Evolutionary conservation across 805 yeast genomes (phyloP).

Genomic region (Ogataea thermomethanolica): DNA sequence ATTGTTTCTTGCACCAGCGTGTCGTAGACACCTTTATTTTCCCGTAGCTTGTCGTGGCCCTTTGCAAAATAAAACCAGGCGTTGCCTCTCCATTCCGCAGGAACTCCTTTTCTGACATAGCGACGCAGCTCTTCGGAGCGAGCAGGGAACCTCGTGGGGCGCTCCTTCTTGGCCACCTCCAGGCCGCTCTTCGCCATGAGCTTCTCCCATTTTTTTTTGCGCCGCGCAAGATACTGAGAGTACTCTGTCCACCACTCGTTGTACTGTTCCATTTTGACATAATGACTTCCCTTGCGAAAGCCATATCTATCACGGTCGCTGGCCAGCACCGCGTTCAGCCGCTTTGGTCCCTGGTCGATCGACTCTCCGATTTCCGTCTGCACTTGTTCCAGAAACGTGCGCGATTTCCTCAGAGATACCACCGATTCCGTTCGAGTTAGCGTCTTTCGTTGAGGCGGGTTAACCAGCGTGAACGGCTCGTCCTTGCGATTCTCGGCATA

Average conservation of each 20-base stretch:
- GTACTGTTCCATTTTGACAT: constrained; percentile 52
- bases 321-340: constrained; percentile 14
- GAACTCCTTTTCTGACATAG: constrained; percentile 86
- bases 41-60: constrained; percentile 60
- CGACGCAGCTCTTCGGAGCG: constrained; percentile 74
- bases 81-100: constrained; percentile 95
- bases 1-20: constrained; percentile 57
- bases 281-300: constrained; percentile 63
- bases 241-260: constrained; percentile 75
- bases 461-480: constrained; percentile 8
- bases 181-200: constrained; percentile 70
- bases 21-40: constrained; percentile 72
- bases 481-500: constrained; percentile 14
- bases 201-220: constrained; percentile 74
- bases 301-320: constrained; percentile 75
- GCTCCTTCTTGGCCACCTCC: constrained; percentile 37
- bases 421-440: constrained; percentile 25
- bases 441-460: constrained; percentile 5
- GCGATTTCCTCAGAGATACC: constrained; percentile 22
- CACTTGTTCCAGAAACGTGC: constrained; percentile 24
- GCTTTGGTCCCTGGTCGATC: constrained; percentile 12
- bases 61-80: constrained; percentile 96
- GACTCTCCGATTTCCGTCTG: constrained; percentile 23
- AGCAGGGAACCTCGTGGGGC: constrained; percentile 71
- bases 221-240: constrained; percentile 53